Percentiles rank a stretch among this genome's conserved stretches.
These are phyloP conservation scores for Elsinoe australis DNA, from an alignment of 2,329 filamentous ascomycete species.

Conservation along the genomic window DNA sequence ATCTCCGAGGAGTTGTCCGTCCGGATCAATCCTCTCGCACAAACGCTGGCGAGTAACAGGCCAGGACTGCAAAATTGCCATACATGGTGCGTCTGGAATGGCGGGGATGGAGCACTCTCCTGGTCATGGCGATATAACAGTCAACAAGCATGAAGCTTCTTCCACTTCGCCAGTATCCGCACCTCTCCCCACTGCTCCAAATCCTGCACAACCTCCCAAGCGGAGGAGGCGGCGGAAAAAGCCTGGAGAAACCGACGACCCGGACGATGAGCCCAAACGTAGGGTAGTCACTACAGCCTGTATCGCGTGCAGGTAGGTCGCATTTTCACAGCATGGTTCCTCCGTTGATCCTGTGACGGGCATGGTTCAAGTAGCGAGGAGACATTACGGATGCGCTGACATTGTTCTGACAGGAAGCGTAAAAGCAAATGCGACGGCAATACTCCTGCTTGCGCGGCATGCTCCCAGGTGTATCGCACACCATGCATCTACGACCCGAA, in stretches of 20 bases:
- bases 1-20: not conserved
- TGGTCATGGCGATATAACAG: not conserved
- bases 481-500: conserved; percentile 93
- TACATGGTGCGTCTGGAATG: not conserved
- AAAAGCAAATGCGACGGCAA: conserved; percentile 70
- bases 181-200: not conserved
- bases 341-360: no score
- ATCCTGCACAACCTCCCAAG: not conserved
- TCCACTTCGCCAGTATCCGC: not conserved
- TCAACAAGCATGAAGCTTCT: not conserved
- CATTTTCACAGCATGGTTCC: no score
- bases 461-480: conserved; percentile 83
- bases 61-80: no score
- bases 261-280: conserved; percentile 35
- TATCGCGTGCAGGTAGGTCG: conserved; percentile 28
- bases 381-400: no score
- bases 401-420: conserved; percentile 26
- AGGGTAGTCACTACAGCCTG: conserved; percentile 35
- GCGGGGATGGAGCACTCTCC: not conserved
- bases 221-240: conserved; percentile 7
- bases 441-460: conserved; percentile 87
- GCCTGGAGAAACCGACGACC: conserved; percentile 20
- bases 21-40: no score
- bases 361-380: no score
- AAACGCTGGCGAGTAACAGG: no score